phyloP scores from a whole-genome alignment of 2,329 filamentous ascomycete genomes.

The Calonectria pseudoreteaudii region DNA sequence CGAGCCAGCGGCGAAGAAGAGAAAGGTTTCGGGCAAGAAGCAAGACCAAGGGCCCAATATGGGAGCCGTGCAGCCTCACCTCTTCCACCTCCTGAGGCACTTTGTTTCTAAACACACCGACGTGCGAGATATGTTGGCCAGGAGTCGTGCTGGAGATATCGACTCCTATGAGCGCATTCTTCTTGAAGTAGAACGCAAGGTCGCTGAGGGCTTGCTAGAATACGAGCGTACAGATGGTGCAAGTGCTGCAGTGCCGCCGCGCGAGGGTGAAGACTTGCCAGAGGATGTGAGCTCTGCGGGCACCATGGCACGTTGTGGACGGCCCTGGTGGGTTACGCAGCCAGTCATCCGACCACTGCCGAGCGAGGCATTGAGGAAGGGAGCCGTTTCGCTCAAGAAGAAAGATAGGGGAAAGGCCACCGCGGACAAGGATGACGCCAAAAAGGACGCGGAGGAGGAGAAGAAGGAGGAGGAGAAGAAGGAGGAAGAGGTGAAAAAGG shows the following conservation, averaged over 20 bases:
- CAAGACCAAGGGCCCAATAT: slow-evolving; percentile 71
- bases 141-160: slow-evolving; percentile 76
- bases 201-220: slow-evolving; percentile 78
- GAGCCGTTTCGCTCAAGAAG: slow-evolving; percentile 80
- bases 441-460: slow-evolving; percentile 57
- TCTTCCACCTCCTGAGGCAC: slow-evolving; percentile 90
- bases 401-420: slow-evolving; percentile 65
- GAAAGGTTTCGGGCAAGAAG: slow-evolving; percentile 51
- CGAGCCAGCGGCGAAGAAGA: slow-evolving; percentile 66
- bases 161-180: slow-evolving; percentile 82
- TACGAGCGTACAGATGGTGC: slow-evolving; percentile 67
- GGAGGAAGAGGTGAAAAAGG: slow-evolving; percentile 32
- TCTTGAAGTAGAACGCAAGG: slow-evolving; percentile 77
- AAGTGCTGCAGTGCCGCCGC: slow-evolving; percentile 56
- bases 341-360: slow-evolving; percentile 88
- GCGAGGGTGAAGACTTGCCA: slow-evolving; percentile 49
- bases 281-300: slow-evolving; percentile 71
- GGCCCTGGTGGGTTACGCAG: slow-evolving; percentile 93
- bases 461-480: slow-evolving; percentile 32
- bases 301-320: slow-evolving; percentile 77
- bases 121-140: slow-evolving; percentile 86
- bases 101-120: slow-evolving; percentile 84
- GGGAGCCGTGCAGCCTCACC: slow-evolving; percentile 85
- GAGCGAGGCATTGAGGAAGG: slow-evolving; percentile 86
- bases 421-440: slow-evolving; percentile 32